Percentiles rank a stretch among this genome's conserved stretches.
Conservation (phyloP, 2,329 filamentous ascomycete genomes). For the Calonectria hawksworthii region DNA sequence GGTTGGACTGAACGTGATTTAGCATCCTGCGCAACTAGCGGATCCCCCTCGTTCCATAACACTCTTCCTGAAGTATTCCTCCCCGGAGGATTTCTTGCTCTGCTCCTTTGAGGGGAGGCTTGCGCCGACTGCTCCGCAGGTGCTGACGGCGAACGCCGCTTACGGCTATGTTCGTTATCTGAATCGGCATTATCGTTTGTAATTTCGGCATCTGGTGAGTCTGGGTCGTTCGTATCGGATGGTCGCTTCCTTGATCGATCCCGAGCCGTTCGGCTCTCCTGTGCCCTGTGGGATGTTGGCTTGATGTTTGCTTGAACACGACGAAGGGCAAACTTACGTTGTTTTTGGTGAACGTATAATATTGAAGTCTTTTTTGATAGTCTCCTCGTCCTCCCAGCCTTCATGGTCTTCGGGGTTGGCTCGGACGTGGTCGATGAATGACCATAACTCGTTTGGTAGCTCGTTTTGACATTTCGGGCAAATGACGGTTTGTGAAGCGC, state of each 20-base stretch:
- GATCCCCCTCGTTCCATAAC: constrained; percentile 46
- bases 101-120: neutral
- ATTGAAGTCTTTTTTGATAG: neutral
- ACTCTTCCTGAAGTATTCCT: constrained; percentile 33
- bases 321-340: neutral
- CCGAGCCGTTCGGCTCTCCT: neutral
- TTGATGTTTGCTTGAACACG: neutral
- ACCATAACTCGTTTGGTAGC: neutral
- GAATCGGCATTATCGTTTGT: neutral
- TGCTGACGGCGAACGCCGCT: constrained; percentile 10
- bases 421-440: constrained; percentile 4
- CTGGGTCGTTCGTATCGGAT: neutral
- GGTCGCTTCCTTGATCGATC: constrained; percentile 7
- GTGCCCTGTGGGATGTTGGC: neutral
- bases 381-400: neutral
- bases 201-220: neutral
- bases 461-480: constrained; percentile 1
- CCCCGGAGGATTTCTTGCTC: constrained; percentile 25
- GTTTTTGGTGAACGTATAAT: neutral
- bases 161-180: neutral
- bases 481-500: neutral
- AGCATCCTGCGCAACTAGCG: neutral
- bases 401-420: neutral
- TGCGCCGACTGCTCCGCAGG: constrained; percentile 4
- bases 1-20: neutral